A percentile compares a stretch with the other conserved stretches of the same genome.
Conservation (phyloP, 2,329 filamentous ascomycete species). For the Verruconis gallopava region DNA sequence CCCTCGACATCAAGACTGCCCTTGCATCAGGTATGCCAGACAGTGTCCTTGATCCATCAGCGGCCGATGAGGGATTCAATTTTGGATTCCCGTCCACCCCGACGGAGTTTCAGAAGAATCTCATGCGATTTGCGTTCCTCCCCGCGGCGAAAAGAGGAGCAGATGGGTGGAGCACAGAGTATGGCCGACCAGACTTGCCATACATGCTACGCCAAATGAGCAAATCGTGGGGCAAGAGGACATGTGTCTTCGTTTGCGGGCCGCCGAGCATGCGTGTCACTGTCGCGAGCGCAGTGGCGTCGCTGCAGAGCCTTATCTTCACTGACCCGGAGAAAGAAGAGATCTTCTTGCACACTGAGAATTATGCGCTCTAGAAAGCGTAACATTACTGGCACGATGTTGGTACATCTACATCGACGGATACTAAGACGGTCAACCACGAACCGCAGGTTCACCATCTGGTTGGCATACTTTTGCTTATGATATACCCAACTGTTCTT, state of each 20-base stretch:
- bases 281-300: conserved; percentile 73
- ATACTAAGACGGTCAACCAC: background rate
- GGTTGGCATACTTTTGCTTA: background rate
- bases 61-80: conserved; percentile 24
- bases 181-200: conserved; percentile 76
- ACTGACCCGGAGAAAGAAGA: conserved; percentile 44
- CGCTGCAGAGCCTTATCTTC: conserved; percentile 73
- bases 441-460: background rate
- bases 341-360: conserved; percentile 89
- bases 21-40: conserved; percentile 16
- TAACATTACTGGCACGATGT: too few relatives aligned
- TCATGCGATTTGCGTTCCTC: conserved; percentile 84
- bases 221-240: conserved; percentile 62
- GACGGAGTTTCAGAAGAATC: conserved; percentile 74
- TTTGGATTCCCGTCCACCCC: conserved; percentile 70
- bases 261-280: conserved; percentile 77
- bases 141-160: conserved; percentile 29
- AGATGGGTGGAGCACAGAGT: conserved; percentile 75
- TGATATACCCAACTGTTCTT: too few relatives aligned
- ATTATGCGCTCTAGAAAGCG: conserved; percentile 61
- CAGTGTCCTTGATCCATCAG: conserved; percentile 20
- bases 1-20: conserved; percentile 27
- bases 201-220: conserved; percentile 78
- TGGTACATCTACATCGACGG: too few relatives aligned
- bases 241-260: conserved; percentile 87